Evolutionary conservation across 108 stramenopile genomes (phyloP), one percentile per base, ranked within the genome.

Genomic region (Fragilaria crotonensis): DNA sequence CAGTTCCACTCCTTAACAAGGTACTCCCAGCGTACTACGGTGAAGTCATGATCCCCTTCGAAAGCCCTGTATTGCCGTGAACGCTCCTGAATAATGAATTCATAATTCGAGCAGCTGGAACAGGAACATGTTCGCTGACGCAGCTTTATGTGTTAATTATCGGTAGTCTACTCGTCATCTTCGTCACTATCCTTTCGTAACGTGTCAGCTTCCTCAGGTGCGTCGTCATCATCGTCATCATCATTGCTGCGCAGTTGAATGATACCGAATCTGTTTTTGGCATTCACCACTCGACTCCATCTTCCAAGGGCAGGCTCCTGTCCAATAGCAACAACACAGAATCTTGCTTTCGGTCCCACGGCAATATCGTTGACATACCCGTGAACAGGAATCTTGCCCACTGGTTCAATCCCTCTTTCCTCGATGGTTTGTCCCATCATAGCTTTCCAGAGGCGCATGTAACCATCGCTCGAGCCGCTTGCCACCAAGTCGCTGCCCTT

Each of bases 391-490:
- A 89, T 70, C 7, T 59, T 57, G 3, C 63, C 76, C 20, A 87
- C 33, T 22, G 70, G 51, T 48, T 83, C 66, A 1, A 93, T 60
- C 3, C 81, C 79, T 28, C 81, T 66, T 22, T 69, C 54, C 17
- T 71, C 72, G 5, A 72, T 47, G 31, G 69, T 83, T 25, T 60
- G 54, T 31, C 75, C 83, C n/a, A 77, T 30, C 7, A 64, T 44
- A 36, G 84, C 87, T 63, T 79, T 82, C 95, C 95, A 96, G 2
- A 96, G 66, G 28, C 90, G 64, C 28, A 94, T 50, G 53, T 74
- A 87, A 27, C 95, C 95, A 71, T 96, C 95, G 64, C 67, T 80
- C 9, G 91, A 92, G 5, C 95, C 95, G 52, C 82, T 84, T 18
- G 72, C 77, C 17, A 77, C 73, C 36, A 93, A 59, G 66, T 96